Base-by-base conservation (phyloP, 805 yeast genomes). In the Sungouiella thailandica region DNA sequence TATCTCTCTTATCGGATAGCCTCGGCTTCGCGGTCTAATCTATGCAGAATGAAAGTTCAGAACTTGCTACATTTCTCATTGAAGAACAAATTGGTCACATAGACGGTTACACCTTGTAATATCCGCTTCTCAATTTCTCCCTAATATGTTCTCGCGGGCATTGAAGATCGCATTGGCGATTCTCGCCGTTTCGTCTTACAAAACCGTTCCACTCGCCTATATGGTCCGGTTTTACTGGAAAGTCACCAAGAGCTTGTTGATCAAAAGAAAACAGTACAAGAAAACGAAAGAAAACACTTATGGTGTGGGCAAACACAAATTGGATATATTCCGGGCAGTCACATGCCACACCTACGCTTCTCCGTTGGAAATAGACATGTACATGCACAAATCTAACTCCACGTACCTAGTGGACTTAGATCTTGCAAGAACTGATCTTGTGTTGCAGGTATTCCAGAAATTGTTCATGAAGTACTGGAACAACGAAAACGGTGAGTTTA, bases 401-500 rank as follows among this genome's bases (percentile, higher is more conserved):
- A 83, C 95, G 1, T 90, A 89, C 58, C 82, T 83, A 50, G 61
- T 68, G 13, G 97, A 89, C 45, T 64, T 86, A 53, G 97, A 89
- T 53, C 68, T 87, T 41, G 78, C 85, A 3, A 75, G 97, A 52
- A 69, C 83, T 6, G 76, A 78, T 36, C 57, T 80, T 35, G 62
- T 87, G 62, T 59, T 74, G 16, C 56, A 61, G 28, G 59, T 76
- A 4, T 74, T 89, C 47, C 80, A 76, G 47, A 71, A 70, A 43
- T 62, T 76, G 36, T 77, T 80, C 47, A 53, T 62, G 40, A 53
- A 64, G 23, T 70, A 62, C 47, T 57, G 58, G 44, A 72, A 65
- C 34, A 68, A 62, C 32, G 60, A 50, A 23, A 39, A 36, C 28
- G 60, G 57, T 17, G 67, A 64, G 36, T 65, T 55, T 47, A 55